Percentiles rank a stretch among this genome's conserved stretches.
Conservation (phyloP, 2,329 filamentous ascomycete species). For the Nannizzia gypsea region DNA sequence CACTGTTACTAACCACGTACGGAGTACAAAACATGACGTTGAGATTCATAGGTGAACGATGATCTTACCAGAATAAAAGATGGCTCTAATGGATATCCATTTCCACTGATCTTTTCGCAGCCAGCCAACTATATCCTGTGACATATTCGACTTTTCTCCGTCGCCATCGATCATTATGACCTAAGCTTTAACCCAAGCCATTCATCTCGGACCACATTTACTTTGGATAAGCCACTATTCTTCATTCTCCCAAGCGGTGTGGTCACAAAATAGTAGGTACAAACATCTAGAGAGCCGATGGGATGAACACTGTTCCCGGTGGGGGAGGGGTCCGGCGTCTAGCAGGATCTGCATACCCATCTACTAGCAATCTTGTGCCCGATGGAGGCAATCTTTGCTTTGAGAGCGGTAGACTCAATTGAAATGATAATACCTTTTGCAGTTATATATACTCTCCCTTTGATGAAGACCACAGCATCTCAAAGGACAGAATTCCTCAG, state of each 20-base stretch:
- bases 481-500: not conserved
- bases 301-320: not conserved
- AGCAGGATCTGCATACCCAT: not conserved
- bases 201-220: not conserved
- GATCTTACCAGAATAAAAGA: too few species aligned
- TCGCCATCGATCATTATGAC: not conserved
- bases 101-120: too few species aligned
- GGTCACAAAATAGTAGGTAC: not conserved
- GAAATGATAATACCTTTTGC: not conserved
- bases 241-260: not conserved
- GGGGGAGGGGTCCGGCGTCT: not conserved
- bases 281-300: not conserved
- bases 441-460: not conserved
- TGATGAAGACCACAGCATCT: not conserved
- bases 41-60: too few species aligned
- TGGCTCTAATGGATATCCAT: too few species aligned
- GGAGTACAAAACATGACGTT: too few species aligned
- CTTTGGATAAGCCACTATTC: not conserved
- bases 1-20: too few species aligned
- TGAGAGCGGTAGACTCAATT: not conserved
- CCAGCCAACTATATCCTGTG: too few species aligned
- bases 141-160: too few species aligned
- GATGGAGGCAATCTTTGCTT: not conserved
- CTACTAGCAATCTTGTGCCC: not conserved
- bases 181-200: not conserved